Evolutionary conservation across 306 rosid genomes (phyloP).

Genomic region (Corylus avellana): DNA sequence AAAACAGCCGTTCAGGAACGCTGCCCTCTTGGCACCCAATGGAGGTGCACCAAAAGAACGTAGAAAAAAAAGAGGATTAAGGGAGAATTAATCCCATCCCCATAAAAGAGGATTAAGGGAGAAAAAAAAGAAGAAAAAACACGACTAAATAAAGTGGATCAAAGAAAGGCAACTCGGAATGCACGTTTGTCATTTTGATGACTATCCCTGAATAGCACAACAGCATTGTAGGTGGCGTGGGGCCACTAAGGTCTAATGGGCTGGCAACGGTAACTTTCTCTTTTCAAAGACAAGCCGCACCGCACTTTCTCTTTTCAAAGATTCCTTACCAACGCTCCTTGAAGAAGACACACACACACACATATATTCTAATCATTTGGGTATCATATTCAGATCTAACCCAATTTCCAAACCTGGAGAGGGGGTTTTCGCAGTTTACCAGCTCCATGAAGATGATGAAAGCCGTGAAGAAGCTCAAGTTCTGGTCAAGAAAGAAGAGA

Average conservation of each 20-base stretch:
- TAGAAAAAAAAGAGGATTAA: too few species aligned
- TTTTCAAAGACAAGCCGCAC: background rate
- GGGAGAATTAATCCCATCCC: too few species aligned
- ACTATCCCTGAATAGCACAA: background rate
- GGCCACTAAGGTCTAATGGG: background rate
- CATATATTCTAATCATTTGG: background rate
- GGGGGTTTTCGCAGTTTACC: background rate
- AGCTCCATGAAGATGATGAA: constrained; percentile 44
- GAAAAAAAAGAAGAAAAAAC: too few species aligned
- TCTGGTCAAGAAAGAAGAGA: constrained; percentile 60
- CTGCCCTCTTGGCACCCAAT: too few species aligned
- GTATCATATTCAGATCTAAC: background rate
- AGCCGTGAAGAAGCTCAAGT: constrained; percentile 60
- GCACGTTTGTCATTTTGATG: background rate
- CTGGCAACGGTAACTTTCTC: constrained; percentile 42
- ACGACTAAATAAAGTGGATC: too few species aligned
- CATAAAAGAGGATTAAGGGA: too few species aligned
- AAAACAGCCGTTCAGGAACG: too few species aligned
- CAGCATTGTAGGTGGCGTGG: background rate
- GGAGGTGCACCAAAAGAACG: too few species aligned
- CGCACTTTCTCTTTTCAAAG: constrained; percentile 3
- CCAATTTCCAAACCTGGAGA: background rate
- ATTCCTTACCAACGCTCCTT: constrained; percentile 9
- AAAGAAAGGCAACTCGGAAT: background rate
- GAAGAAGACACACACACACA: background rate